Conservation (phyloP, 805 yeast species). For the Tetrapisispora iriomotensis region DNA sequence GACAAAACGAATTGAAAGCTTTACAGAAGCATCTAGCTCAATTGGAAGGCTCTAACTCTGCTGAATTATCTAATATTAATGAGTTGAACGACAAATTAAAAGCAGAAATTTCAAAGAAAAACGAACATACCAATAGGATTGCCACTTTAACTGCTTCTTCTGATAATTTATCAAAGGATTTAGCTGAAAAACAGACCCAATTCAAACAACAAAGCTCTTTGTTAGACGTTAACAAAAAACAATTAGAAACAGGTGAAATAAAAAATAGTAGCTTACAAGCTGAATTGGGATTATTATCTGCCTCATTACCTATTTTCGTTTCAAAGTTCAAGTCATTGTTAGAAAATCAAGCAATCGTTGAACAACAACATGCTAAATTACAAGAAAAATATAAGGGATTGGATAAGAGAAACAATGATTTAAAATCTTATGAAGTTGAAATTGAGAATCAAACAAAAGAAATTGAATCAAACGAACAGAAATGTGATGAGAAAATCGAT, state of each 20-base stretch:
- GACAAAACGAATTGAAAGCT: conserved; percentile 58
- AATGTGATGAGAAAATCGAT: conserved; percentile 31
- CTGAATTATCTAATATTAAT: conserved; percentile 54
- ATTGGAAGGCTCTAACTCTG: conserved; percentile 69
- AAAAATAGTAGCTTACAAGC: conserved; percentile 35
- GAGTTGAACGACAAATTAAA: conserved; percentile 52
- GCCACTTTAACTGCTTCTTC: conserved; percentile 61
- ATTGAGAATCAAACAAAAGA: conserved; percentile 26
- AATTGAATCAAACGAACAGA: conserved; percentile 29
- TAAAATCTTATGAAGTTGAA: conserved; percentile 26
- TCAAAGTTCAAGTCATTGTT: conserved; percentile 26
- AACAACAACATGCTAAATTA: conserved; percentile 26
- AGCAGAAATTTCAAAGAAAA: conserved; percentile 56
- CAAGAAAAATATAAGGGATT: conserved; percentile 20
- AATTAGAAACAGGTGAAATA: conserved; percentile 49
- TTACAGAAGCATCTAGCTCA: conserved; percentile 64
- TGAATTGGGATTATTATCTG: conserved; percentile 31
- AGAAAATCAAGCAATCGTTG: conserved; percentile 29
- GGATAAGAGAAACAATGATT: conserved; percentile 30
- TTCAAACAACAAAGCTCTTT: conserved; percentile 52
- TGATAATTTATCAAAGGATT: conserved; percentile 45
- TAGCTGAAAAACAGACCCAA: conserved; percentile 42
- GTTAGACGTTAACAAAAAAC: conserved; percentile 55
- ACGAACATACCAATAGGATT: conserved; percentile 54
- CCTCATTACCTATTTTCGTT: conserved; percentile 19